Evolutionary conservation across 2,329 filamentous ascomycete species (phyloP), one percentile per base, ranked within the genome.

Genomic region (Claviceps maximensis): DNA sequence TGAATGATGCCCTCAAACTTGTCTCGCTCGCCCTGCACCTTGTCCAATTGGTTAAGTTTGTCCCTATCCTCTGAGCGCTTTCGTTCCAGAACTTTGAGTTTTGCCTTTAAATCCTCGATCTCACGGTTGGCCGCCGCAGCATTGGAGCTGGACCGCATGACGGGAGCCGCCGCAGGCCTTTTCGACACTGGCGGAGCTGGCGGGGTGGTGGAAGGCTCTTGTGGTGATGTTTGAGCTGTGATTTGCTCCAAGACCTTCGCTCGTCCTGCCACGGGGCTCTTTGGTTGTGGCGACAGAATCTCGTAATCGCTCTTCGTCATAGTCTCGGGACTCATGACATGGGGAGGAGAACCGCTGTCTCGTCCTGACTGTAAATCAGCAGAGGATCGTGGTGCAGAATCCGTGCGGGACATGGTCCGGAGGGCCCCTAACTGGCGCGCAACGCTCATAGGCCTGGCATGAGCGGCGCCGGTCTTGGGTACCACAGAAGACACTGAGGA

Each of bases 21-120:
- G 62, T 91, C 86, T 29, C 82, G 77, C 61, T 94, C 87, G 19
- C 79, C 76, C 63, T 90, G 83, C 17, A 90, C 70, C 58, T 84
- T 82, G 53, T 95, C 87, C 48, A 95, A 68, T 13, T 77, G 78
- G 63, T 91, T 89, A 50, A 95, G 68, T 63, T 88, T 87, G 60
- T 96, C 90, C 21, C 89, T 80, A 62, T 95, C 89, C 57, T 97
- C 91, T 13, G 78, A 65, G 53, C 89, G 76, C 67, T 95, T 95
- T 60, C 91, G 87, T 66, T 98, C 90, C 61, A 97, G 74, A 3
- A 96, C 76, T 52, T 85, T 83, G 2, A 97, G 72, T 65, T 95
- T 96, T 0, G 88, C 84, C 65, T 95, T 89, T 17, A 96, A 73
- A 58, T 95, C 88, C 59, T 96, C 90, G 21, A 91, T 81, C 62